Evolutionary conservation across 768 basidiomycete species (phyloP).

Genomic region (Termitomyces sp.): DNA sequence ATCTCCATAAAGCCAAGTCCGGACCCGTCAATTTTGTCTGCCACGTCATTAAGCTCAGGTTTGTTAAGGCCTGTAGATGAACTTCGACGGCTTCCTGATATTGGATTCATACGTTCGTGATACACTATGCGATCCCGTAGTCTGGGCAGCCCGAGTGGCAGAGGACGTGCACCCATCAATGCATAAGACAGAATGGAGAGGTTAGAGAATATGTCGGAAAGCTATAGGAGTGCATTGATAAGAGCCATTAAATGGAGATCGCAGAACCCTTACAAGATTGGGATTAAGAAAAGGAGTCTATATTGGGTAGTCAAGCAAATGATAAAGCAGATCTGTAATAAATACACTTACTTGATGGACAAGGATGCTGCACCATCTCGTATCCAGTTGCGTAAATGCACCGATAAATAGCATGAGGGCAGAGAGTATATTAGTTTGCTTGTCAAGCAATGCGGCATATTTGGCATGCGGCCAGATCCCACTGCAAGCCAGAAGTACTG

Average conservation of each 20-base stretch:
- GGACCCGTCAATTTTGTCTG: slow-evolving; percentile 33
- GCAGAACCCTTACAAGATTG: slow-evolving; percentile 28
- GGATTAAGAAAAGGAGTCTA: slow-evolving; percentile 44
- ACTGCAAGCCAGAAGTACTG: slow-evolving; percentile 15
- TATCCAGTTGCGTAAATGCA: slow-evolving; percentile 34
- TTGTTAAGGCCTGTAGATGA: slow-evolving; percentile 1
- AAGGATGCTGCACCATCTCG: slow-evolving; percentile 39
- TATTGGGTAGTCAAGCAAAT: not conserved
- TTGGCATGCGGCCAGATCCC: slow-evolving; percentile 37
- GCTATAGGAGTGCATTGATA: slow-evolving; percentile 17
- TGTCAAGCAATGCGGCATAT: slow-evolving; percentile 27
- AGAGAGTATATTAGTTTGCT: slow-evolving; percentile 28
- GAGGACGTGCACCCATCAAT: slow-evolving; percentile 27
- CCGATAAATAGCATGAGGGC: slow-evolving; percentile 31
- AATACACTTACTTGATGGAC: slow-evolving; percentile 30
- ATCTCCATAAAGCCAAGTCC: slow-evolving; percentile 38
- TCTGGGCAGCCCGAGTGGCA: slow-evolving; percentile 33
- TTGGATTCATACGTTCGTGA: slow-evolving; percentile 28
- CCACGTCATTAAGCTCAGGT: slow-evolving; percentile 16
- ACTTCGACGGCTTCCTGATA: not conserved
- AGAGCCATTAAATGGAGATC: not conserved
- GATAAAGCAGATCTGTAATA: not conserved
- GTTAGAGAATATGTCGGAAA: slow-evolving; percentile 39
- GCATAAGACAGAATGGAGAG: slow-evolving; percentile 33
- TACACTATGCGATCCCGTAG: slow-evolving; percentile 40